Evolutionary conservation across 1,139 yeast genomes (phyloP).

Genomic region (Protomyces inouyei): DNA sequence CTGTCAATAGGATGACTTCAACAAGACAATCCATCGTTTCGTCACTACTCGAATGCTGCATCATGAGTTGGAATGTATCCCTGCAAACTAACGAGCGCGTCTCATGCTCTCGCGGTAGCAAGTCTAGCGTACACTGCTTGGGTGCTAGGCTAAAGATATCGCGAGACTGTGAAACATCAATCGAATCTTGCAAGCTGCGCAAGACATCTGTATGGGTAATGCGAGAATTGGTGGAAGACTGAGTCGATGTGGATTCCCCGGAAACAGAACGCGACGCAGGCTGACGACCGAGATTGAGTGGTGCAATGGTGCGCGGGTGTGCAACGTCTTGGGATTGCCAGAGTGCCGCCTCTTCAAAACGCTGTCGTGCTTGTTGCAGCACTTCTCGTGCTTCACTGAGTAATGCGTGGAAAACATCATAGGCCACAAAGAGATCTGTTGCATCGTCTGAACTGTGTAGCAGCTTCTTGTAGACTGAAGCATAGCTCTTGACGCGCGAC

Average conservation of each 20-base stretch:
- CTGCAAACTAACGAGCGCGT: constrained; percentile 11
- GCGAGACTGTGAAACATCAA: neutral
- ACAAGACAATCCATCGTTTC: constrained; percentile 7
- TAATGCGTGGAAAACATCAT: constrained; percentile 18
- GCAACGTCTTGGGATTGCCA: neutral
- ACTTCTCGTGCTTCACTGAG: constrained; percentile 19
- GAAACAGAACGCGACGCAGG: constrained; percentile 22
- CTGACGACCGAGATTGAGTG: neutral
- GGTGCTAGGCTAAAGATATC: constrained; percentile 14
- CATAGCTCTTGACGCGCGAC: constrained; percentile 17
- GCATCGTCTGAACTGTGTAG: constrained; percentile 24
- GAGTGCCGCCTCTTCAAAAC: neutral
- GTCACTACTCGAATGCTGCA: neutral
- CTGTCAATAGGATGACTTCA: constrained; percentile 18
- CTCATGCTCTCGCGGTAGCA: constrained; percentile 1
- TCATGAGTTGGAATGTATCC: constrained; percentile 13
- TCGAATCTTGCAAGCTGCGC: constrained; percentile 9
- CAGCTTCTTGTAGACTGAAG: constrained; percentile 15
- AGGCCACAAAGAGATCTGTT: constrained; percentile 20
- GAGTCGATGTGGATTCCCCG: constrained; percentile 23
- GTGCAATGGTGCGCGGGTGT: neutral
- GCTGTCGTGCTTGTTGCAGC: constrained; percentile 8
- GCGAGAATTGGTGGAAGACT: constrained; percentile 24
- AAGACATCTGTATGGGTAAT: constrained; percentile 6
- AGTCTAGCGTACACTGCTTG: constrained; percentile 8